Percentiles rank a stretch among this genome's conserved stretches.
Conservation (phyloP, 257 asterid species). For the Solanum boliviense region DNA sequence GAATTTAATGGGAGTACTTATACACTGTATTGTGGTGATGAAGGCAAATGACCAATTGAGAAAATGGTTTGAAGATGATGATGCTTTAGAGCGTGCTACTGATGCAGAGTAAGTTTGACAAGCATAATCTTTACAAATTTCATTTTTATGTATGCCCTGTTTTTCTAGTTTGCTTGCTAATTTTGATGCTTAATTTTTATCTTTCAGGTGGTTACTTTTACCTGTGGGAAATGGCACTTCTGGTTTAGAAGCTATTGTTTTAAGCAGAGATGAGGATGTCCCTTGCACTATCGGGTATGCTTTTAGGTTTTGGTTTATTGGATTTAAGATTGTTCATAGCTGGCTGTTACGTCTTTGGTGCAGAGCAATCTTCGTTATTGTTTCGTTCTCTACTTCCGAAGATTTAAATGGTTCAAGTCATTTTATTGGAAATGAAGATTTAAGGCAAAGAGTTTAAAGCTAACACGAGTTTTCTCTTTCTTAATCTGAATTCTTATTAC, state of each 20-base stretch:
- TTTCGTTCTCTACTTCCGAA: not conserved
- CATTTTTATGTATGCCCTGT: not conserved
- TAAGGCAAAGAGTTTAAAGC: not conserved
- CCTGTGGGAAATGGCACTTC: slow-evolving; percentile 46
- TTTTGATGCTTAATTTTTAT: not conserved
- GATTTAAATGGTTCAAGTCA: not conserved
- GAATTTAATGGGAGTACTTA: not conserved
- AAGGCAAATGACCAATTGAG: slow-evolving; percentile 65
- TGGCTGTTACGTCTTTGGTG: not conserved
- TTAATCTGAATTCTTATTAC: not conserved
- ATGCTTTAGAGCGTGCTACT: slow-evolving; percentile 83
- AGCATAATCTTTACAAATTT: not conserved
- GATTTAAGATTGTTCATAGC: not conserved
- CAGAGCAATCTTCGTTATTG: not conserved
- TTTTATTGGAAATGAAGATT: not conserved
- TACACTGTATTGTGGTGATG: not conserved
- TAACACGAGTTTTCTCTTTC: not conserved
- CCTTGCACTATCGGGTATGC: slow-evolving; percentile 69
- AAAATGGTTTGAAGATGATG: slow-evolving; percentile 75
- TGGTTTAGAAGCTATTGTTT: slow-evolving; percentile 55
- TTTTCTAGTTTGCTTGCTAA: not conserved
- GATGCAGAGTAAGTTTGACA: slow-evolving; percentile 61
- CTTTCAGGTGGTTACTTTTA: slow-evolving; percentile 61
- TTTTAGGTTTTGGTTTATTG: not conserved
- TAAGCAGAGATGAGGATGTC: slow-evolving; percentile 53